These are phyloP conservation scores for Desmodesmus armatus DNA, from an alignment of 139 green algal species.

Conservation along the genomic window DNA sequence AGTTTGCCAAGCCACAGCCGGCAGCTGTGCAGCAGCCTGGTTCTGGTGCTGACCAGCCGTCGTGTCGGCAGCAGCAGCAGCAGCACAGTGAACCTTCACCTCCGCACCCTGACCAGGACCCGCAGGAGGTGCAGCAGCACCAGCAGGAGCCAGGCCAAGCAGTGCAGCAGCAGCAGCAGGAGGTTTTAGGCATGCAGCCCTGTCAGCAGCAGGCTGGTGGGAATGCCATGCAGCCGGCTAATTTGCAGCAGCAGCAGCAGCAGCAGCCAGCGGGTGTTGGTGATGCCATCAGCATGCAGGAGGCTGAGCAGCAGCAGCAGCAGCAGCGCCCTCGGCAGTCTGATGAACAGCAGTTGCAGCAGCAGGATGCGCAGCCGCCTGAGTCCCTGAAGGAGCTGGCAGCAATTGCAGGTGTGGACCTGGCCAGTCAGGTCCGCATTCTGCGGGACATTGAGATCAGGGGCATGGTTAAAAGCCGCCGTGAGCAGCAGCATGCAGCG, in stretches of 20 bases:
- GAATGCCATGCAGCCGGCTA: not conserved
- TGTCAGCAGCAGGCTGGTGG: not conserved
- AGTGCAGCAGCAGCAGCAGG: not conserved
- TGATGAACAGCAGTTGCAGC: not conserved
- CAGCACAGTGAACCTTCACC: too few species aligned
- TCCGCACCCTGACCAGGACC: too few species aligned
- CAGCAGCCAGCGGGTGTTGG: not conserved
- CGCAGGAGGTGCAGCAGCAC: not conserved
- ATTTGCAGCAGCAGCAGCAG: not conserved
- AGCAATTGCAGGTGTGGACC: conserved; percentile 21
- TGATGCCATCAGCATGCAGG: not conserved
- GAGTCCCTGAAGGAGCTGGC: not conserved
- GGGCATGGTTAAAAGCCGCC: not conserved
- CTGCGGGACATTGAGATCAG: conserved; percentile 49
- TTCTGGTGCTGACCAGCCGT: not conserved
- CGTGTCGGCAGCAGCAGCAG: conserved; percentile 5
- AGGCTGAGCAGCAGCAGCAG: not conserved
- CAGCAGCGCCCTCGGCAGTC: not conserved
- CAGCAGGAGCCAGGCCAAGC: too few species aligned
- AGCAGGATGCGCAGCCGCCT: not conserved
- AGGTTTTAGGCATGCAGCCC: not conserved
- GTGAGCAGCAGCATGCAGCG: not conserved
- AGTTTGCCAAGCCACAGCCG: too few species aligned
- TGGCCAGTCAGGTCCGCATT: conserved; percentile 48
- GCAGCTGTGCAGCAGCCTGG: too few species aligned